These are phyloP conservation scores for Wickerhamomyces ciferrii DNA, from an alignment of 805 yeast species.

Conservation along the genomic window DNA sequence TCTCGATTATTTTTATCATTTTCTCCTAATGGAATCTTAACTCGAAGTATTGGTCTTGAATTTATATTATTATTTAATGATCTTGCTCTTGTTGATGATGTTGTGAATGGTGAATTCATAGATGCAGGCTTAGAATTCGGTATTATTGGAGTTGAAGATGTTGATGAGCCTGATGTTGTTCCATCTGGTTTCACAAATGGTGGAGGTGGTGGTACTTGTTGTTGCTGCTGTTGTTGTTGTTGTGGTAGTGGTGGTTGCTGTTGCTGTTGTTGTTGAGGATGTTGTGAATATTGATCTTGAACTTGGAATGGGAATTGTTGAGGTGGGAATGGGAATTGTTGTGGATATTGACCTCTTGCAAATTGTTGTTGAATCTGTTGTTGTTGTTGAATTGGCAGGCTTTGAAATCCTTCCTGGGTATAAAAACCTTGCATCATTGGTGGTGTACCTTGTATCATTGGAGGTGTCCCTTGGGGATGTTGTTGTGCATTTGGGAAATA, in stretches of 20 bases:
- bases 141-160: not conserved
- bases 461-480: not conserved
- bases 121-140: not conserved
- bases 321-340: not conserved
- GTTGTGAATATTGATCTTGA: slow-evolving; percentile 1
- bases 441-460: not conserved
- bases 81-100: slow-evolving; percentile 14
- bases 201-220: not conserved
- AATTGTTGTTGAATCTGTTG: not conserved
- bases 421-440: not conserved
- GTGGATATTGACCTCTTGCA: not conserved
- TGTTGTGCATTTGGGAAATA: slow-evolving; percentile 1
- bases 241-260: slow-evolving; percentile 2
- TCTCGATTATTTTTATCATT: not conserved
- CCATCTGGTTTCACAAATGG: not conserved
- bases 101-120: not conserved
- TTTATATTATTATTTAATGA: slow-evolving; percentile 17
- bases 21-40: slow-evolving; percentile 18
- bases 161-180: not conserved
- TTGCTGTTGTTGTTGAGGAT: slow-evolving; percentile 5
- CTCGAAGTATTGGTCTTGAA: slow-evolving; percentile 21
- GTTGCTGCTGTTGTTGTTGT: not conserved
- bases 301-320: slow-evolving; percentile 1
- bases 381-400: not conserved
- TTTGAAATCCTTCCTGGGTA: not conserved